These are phyloP conservation scores for Boletus vinaceobasis DNA, from an alignment of 768 basidiomycete genomes.

Conservation along the genomic window DNA sequence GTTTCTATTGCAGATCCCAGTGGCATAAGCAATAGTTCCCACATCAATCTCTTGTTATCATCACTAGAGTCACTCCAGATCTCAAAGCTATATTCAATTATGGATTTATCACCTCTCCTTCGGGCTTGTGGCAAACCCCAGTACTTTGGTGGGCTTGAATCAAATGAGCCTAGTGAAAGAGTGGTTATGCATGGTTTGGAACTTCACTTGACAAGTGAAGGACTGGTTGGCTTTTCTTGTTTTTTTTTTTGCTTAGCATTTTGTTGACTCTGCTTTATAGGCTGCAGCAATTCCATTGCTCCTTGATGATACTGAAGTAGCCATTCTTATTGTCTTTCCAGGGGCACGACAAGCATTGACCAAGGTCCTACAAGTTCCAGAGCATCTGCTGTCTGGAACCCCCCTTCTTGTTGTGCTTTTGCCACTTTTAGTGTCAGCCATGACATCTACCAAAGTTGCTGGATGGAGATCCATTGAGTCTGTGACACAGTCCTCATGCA, in stretches of 20 bases:
- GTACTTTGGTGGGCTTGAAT: slow-evolving; percentile 52
- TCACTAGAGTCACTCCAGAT: slow-evolving; percentile 42
- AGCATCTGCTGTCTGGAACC: slow-evolving; percentile 13
- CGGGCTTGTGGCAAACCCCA: slow-evolving; percentile 46
- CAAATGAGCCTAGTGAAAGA: slow-evolving; percentile 39
- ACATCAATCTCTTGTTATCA: slow-evolving; percentile 48
- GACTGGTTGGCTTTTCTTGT: slow-evolving; percentile 39
- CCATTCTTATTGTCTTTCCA: slow-evolving; percentile 56
- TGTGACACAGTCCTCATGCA: slow-evolving; percentile 3
- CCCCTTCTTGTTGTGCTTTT: slow-evolving; percentile 26
- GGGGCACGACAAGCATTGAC: slow-evolving; percentile 33
- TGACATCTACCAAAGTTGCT: slow-evolving; percentile 5
- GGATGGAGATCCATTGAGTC: slow-evolving; percentile 15
- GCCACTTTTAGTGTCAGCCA: slow-evolving; percentile 22
- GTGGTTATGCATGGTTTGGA: slow-evolving; percentile 40
- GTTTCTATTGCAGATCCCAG: slow-evolving; percentile 46
- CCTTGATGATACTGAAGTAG: slow-evolving; percentile 47
- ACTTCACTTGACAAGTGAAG: slow-evolving; percentile 43
- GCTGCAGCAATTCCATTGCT: slow-evolving; percentile 46
- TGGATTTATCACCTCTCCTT: slow-evolving; percentile 46
- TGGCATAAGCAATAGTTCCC: slow-evolving; percentile 41
- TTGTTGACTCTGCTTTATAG: slow-evolving; percentile 30
- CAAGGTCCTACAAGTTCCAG: slow-evolving; percentile 42
- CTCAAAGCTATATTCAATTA: slow-evolving; percentile 44
- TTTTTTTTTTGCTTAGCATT: neutral